phyloP scores from a whole-genome alignment of 495 filamentous ascomycete species.

The Penicillium longicatenatum region DNA sequence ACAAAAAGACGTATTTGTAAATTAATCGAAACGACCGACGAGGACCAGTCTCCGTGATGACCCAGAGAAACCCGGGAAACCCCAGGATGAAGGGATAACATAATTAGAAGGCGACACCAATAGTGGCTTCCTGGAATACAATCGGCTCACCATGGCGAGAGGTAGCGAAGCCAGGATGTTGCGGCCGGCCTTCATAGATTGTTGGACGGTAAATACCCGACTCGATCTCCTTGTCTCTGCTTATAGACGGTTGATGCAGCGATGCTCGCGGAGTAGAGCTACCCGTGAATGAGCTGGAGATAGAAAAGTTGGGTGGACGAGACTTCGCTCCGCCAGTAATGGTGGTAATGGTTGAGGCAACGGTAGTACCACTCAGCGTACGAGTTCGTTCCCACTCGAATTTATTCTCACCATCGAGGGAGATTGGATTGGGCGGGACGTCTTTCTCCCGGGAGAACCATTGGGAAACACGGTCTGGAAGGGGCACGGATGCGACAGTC shows the following conservation, averaged over 20 bases:
- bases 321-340: slow-evolving; percentile 16
- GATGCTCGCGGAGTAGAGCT: slow-evolving; percentile 30
- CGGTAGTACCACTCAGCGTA: slow-evolving; percentile 44
- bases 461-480: slow-evolving; percentile 35
- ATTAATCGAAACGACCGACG: neutral
- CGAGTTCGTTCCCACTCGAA: slow-evolving; percentile 39
- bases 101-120: slow-evolving; percentile 43
- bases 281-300: slow-evolving; percentile 33
- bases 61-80: neutral
- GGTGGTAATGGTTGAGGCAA: slow-evolving; percentile 34
- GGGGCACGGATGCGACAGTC: slow-evolving; percentile 17
- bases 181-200: slow-evolving; percentile 31
- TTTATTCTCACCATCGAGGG: slow-evolving; percentile 21
- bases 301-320: slow-evolving; percentile 28
- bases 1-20: neutral
- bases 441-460: slow-evolving; percentile 34
- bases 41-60: neutral
- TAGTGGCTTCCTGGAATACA: slow-evolving; percentile 26
- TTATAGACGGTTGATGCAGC: slow-evolving; percentile 18
- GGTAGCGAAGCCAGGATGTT: slow-evolving; percentile 21
- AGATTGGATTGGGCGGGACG: slow-evolving; percentile 16
- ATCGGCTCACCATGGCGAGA: slow-evolving; percentile 22
- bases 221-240: slow-evolving; percentile 31
- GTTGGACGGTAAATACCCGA: slow-evolving; percentile 25
- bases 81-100: neutral